Base-by-base conservation (phyloP, 176 grass and related monocot species). In the Poa annua region DNA sequence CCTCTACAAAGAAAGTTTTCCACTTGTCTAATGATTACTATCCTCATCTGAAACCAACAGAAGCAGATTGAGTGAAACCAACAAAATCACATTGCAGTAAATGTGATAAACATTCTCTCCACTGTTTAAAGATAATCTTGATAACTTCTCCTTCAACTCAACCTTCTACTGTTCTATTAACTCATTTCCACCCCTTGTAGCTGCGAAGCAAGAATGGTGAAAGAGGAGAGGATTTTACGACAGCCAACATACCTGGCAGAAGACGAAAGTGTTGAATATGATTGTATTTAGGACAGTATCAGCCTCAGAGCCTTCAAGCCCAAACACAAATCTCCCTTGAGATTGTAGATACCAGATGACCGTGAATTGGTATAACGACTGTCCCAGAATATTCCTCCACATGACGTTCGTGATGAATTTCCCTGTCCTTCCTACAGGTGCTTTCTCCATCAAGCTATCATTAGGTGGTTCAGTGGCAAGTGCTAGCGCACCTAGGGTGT, bases 251-350 rank as follows among this genome's bases (percentile, higher is more conserved):
- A 98, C 96, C 91, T 95, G 96, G 85, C 91, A 98, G 88, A 98
- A 98, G 32, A 98, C 96, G 3, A 98, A 98, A 16, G 90, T 92
- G 83, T 95, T 98, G 85, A 98, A 98, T 59, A 91, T 91, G 72
- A 98, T 89, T 38, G 96, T 98, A 75, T 98, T 98, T 44, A 95
- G 80, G 64, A 78, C 85, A 79, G 87, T 84, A 75, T 89, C 73
- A 47, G 85, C 35, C 34, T 82, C 64, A 17, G 88, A 67, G 70
- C 82, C 92, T 47, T 91, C 88, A 78, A 95, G 88, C 5, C 85
- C 71, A 77, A 98, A 95, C 44, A 98, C 10, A 47, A 59, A 47
- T 81, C 91, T 88, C 65, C 96, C 96, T 81, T 90, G 83, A 17
- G 71, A 88, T 85, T 98, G 96, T 25, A 98, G 87, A 60, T 92